Evolutionary conservation across 345 rosid species (phyloP).

Genomic region (Arabis hirsuta): DNA sequence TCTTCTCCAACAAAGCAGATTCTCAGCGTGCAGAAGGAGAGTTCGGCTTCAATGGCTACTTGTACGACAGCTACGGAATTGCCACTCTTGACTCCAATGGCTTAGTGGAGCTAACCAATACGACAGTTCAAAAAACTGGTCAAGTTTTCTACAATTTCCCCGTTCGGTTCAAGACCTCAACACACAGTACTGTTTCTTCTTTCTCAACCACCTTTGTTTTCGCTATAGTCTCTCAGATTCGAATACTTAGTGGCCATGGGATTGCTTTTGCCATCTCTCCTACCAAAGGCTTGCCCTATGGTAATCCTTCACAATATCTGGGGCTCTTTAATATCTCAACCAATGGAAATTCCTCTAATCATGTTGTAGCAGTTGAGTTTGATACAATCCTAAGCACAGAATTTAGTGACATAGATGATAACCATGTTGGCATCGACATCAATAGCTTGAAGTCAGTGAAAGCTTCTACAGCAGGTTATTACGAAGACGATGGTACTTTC

Average conservation of each 20-base stretch:
- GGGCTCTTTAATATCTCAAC: no score
- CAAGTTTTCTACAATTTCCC: slow-evolving; percentile 74
- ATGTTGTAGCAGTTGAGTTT: no score
- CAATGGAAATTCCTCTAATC: no score
- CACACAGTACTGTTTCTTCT: slow-evolving; percentile 48
- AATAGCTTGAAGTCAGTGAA: no score
- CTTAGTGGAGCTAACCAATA: slow-evolving; percentile 55
- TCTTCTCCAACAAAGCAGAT: slow-evolving; percentile 10
- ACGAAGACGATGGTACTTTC: no score
- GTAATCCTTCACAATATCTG: no score
- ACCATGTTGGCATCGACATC: no score
- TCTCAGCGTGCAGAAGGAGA: slow-evolving; percentile 25
- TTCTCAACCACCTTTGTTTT: slow-evolving; percentile 82
- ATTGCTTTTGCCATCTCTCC: no score
- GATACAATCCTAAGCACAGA: no score
- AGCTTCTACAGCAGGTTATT: no score
- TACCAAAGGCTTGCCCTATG: no score
- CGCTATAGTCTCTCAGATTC: slow-evolving; percentile 53
- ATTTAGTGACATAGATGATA: no score
- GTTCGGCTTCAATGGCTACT: slow-evolving; percentile 19
- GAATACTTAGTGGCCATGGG: slow-evolving; percentile 54
- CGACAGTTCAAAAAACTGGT: slow-evolving; percentile 42
- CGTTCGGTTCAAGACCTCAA: slow-evolving; percentile 53
- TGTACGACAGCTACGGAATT: slow-evolving; percentile 37
- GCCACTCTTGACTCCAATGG: slow-evolving; percentile 56